These are phyloP conservation scores for Rubroboletus pulcherrimus DNA, from an alignment of 768 basidiomycete species.

Conservation along the genomic window DNA sequence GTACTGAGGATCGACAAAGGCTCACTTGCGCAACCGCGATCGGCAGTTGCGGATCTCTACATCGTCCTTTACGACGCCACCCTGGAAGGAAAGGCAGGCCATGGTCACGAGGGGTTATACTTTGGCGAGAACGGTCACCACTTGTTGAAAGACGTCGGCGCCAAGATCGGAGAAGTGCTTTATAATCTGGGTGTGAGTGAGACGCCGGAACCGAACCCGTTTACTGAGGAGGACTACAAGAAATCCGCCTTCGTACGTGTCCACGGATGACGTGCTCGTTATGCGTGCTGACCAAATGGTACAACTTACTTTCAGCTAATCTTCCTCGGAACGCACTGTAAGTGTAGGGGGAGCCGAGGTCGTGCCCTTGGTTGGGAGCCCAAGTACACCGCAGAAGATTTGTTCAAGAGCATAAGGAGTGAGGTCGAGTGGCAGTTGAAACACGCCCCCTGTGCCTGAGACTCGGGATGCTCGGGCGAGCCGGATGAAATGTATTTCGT, in stretches of 20 bases:
- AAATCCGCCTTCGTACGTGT: slow-evolving; percentile 4
- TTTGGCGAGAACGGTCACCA: slow-evolving; percentile 54
- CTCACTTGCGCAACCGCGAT: neutral
- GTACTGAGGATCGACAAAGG: neutral
- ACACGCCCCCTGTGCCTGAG: neutral
- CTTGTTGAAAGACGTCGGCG: slow-evolving; percentile 40
- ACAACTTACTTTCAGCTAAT: slow-evolving; percentile 6
- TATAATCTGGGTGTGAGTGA: slow-evolving; percentile 14
- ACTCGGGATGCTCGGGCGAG: neutral
- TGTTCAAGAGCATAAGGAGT: slow-evolving; percentile 16
- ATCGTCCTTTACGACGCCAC: slow-evolving; percentile 40
- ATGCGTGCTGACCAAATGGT: neutral
- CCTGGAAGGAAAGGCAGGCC: slow-evolving; percentile 16
- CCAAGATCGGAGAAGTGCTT: slow-evolving; percentile 37
- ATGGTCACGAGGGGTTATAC: slow-evolving; percentile 47
- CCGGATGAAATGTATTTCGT: neutral
- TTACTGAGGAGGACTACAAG: slow-evolving; percentile 30
- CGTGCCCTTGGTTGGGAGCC: slow-evolving; percentile 29
- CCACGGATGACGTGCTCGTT: no score
- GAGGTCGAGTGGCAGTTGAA: slow-evolving; percentile 23
- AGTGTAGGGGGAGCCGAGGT: slow-evolving; percentile 15
- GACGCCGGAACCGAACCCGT: slow-evolving; percentile 36
- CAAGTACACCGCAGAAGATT: slow-evolving; percentile 29
- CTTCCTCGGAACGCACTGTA: slow-evolving; percentile 24
- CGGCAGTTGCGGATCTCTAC: slow-evolving; percentile 38